Evolutionary conservation across 2,329 filamentous ascomycete species (phyloP).

Genomic region (Chaetomium globosum): DNA sequence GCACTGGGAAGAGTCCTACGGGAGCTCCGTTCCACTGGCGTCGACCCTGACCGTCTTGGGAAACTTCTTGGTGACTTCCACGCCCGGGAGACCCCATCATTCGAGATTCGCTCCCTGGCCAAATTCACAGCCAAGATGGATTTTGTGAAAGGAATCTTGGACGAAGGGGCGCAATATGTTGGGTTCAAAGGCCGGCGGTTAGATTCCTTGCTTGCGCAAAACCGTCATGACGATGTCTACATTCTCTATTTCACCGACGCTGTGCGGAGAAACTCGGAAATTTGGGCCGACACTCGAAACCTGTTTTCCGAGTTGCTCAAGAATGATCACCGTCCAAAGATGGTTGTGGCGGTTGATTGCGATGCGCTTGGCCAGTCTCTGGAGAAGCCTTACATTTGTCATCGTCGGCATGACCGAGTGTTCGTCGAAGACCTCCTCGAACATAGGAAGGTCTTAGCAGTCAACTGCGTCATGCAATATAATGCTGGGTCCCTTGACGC

Average conservation of each 20-base stretch:
- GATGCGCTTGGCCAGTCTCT: conserved; percentile 1
- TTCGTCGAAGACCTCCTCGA: background rate
- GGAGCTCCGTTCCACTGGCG: background rate
- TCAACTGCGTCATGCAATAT: conserved; percentile 1
- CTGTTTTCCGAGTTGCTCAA: background rate
- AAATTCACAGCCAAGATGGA: background rate
- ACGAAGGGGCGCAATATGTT: background rate
- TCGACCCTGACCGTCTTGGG: background rate
- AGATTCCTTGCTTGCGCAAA: background rate
- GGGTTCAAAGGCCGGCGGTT: background rate
- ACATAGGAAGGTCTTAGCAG: background rate
- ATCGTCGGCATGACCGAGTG: background rate
- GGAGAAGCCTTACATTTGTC: background rate
- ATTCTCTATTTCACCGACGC: background rate
- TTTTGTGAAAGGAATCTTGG: background rate
- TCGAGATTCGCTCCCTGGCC: background rate
- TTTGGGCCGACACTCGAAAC: background rate
- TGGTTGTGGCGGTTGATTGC: background rate
- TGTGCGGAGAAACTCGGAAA: background rate
- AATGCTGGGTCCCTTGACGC: background rate
- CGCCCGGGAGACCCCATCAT: background rate
- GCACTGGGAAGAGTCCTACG: background rate
- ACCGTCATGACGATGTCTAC: background rate
- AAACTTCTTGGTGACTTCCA: background rate
- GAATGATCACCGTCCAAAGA: background rate